Evolutionary conservation across 225 moss, liverwort and hornwort species (phyloP), one percentile per base, ranked within the genome.

Genomic region (Bryoerythrophyllum caledonicum): DNA sequence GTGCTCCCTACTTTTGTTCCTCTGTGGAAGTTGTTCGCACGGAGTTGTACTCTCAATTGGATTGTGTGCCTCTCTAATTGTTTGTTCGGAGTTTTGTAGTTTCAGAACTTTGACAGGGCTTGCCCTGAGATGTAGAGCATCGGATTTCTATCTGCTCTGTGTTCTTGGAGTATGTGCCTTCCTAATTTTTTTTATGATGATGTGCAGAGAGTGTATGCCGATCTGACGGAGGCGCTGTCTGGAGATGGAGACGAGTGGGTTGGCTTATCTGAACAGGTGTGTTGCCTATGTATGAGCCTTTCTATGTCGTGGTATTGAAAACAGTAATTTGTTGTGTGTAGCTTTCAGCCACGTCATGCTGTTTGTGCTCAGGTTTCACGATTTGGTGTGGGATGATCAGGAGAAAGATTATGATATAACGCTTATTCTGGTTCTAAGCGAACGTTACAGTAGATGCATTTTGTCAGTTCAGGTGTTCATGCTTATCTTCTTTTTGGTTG

Each of bases 221-320:
- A 88, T 75, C 66, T 88, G 68, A 75, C 41, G 12, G 59, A 75
- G 69, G 84, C 80, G 34, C 24, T 82, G 6, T 79, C 80, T 35
- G 78, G 62, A 70, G 80, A 80, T 67, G 78, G 76, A 53, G 65
- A 70, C 20, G 76, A 74, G 57, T 88, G 85, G 88, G 75, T 80
- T 46, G 72, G 75, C 54, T 75, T 88, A 60, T 82, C 88, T 34
- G 82, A 88, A 64, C 85, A 88, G 88, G 88, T 82, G 54, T n/a
- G 55, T 28, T 56, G 32, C 62, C 32, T 68, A 13, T 17, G 10
- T 53, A 34, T 68, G 38, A 48, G 61, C 44, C 41, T 63, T 19
- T 25, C 2, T 55, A 28, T 46, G 61, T 28, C 32, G 11, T 35
- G 10, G 32, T 54, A 8, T 64, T 59, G 37, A 17, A 63, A 60